Conservation (phyloP, 176 grass and related monocot species). For the Ananas comosus region DNA sequence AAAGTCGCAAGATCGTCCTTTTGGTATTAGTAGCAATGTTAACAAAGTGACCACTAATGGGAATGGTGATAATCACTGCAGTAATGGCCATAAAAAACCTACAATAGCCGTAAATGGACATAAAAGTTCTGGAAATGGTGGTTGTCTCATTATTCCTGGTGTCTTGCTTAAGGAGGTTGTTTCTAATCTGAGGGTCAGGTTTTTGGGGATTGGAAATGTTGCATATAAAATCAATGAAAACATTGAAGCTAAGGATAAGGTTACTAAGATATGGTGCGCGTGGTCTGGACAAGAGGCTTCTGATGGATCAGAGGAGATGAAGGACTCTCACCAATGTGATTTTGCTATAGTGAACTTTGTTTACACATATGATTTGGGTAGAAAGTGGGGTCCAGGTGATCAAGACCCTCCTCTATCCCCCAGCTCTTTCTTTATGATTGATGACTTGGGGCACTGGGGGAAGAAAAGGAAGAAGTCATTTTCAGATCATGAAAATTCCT, state of each 20-base stretch:
- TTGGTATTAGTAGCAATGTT: neutral
- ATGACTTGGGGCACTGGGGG: conserved; percentile 55
- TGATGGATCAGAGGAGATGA: conserved; percentile 4
- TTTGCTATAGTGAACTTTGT: conserved; percentile 80
- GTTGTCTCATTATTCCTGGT: conserved; percentile 50
- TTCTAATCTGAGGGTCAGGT: conserved; percentile 44
- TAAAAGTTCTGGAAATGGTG: conserved; percentile 21
- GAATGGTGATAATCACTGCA: conserved; percentile 1
- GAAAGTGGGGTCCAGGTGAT: conserved; percentile 57
- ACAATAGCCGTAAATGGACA: conserved; percentile 9
- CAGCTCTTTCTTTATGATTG: conserved; percentile 78
- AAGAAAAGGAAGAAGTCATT: conserved; percentile 84
- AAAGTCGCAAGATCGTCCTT: conserved; percentile 16
- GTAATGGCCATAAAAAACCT: conserved; percentile 18
- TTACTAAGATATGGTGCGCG: conserved; percentile 86
- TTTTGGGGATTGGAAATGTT: conserved; percentile 69
- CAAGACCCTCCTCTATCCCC: conserved; percentile 43
- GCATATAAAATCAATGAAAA: conserved; percentile 57
- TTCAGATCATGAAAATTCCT: conserved; percentile 73
- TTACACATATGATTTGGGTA: conserved; percentile 79
- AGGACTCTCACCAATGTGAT: conserved; percentile 39
- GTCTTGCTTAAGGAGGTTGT: conserved; percentile 65
- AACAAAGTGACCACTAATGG: neutral
- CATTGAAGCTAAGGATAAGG: conserved; percentile 37
- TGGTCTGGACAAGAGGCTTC: conserved; percentile 59